Conservation (phyloP, 805 yeast genomes). For the Candida takata region DNA sequence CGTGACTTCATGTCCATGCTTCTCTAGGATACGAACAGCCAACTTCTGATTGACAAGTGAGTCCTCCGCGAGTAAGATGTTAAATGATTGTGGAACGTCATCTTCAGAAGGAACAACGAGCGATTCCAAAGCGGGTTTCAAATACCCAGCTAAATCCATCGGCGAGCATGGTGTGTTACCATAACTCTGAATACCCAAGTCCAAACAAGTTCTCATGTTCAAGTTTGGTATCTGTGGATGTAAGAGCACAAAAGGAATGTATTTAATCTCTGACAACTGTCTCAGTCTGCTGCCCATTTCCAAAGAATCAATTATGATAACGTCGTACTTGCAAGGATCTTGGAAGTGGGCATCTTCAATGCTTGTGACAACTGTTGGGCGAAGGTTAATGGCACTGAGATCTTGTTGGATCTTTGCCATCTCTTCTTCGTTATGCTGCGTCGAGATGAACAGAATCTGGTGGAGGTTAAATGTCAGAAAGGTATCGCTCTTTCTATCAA, state of each 20-base stretch:
- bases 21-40: slow-evolving; percentile 78
- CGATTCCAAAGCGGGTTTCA: slow-evolving; percentile 80
- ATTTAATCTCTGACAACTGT: slow-evolving; percentile 67
- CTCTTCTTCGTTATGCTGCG: slow-evolving; percentile 48
- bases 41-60: slow-evolving; percentile 81
- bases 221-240: slow-evolving; percentile 71
- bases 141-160: slow-evolving; percentile 72
- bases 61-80: slow-evolving; percentile 77
- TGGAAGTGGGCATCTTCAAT: slow-evolving; percentile 44
- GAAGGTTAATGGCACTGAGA: slow-evolving; percentile 48
- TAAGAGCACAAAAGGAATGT: slow-evolving; percentile 74
- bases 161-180: slow-evolving; percentile 85
- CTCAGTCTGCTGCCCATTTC: slow-evolving; percentile 68
- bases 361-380: slow-evolving; percentile 49
- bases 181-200: slow-evolving; percentile 78
- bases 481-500: slow-evolving; percentile 58
- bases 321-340: slow-evolving; percentile 58
- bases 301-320: slow-evolving; percentile 77
- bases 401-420: slow-evolving; percentile 42
- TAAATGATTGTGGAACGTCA: slow-evolving; percentile 70
- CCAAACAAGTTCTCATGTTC: slow-evolving; percentile 76
- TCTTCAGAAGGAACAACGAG: slow-evolving; percentile 73
- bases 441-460: slow-evolving; percentile 62
- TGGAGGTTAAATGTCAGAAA: slow-evolving; percentile 68
- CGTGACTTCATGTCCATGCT: slow-evolving; percentile 76